These are phyloP conservation scores for Zygoascus sp. DNA, from an alignment of 1,139 yeast genomes.

Conservation along the genomic window DNA sequence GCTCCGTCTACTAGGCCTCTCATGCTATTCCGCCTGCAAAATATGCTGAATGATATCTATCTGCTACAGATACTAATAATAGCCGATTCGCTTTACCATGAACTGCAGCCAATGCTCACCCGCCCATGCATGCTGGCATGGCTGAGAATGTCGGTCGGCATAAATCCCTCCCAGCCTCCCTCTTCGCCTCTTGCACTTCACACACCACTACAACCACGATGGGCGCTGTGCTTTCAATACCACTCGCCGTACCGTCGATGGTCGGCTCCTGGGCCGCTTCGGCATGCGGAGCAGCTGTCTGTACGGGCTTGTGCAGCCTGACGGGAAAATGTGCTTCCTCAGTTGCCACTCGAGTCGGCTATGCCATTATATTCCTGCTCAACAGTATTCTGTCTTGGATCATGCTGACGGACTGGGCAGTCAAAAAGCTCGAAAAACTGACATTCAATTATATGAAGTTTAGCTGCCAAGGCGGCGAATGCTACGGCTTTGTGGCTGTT, in stretches of 20 bases:
- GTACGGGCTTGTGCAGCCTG: constrained; percentile 59
- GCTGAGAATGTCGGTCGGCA: too few species aligned
- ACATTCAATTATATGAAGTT: constrained; percentile 58
- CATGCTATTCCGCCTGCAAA: too few species aligned
- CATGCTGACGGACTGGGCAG: constrained; percentile 77
- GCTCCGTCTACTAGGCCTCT: too few species aligned
- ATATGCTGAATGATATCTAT: too few species aligned
- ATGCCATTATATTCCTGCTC: constrained; percentile 70
- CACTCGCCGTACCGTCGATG: constrained; percentile 52
- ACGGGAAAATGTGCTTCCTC: constrained; percentile 62
- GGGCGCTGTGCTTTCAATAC: constrained; percentile 84
- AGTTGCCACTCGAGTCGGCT: constrained; percentile 72
- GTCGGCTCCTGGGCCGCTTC: constrained; percentile 71
- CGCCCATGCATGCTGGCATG: too few species aligned
- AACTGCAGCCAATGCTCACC: too few species aligned
- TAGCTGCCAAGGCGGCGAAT: constrained; percentile 79
- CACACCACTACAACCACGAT: constrained; percentile 39
- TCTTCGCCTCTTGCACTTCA: background rate
- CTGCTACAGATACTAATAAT: too few species aligned
- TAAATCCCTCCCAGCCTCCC: background rate
- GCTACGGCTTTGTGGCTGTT: constrained; percentile 90
- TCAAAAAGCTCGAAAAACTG: constrained; percentile 67
- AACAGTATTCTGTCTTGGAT: constrained; percentile 89
- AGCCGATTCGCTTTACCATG: too few species aligned
- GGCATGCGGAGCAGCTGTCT: constrained; percentile 80